A percentile compares a stretch with the other conserved stretches of the same genome.
phyloP scores from a whole-genome alignment of 352 stramenopile species.

The Phytophthora nicotianae region DNA sequence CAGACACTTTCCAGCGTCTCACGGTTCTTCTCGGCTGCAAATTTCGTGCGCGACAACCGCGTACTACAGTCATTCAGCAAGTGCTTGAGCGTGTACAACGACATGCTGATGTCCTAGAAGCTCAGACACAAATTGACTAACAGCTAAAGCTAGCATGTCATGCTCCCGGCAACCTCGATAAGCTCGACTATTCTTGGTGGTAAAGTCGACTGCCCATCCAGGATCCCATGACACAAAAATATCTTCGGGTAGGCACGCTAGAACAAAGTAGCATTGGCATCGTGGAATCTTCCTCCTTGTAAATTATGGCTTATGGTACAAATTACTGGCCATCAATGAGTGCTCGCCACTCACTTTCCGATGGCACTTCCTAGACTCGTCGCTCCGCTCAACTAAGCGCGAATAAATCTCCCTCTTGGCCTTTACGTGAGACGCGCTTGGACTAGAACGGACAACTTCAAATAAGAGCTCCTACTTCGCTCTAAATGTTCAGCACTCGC shows the following conservation, averaged over 20 bases:
- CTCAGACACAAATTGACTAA: neutral
- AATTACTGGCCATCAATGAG: neutral
- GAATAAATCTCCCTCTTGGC: neutral
- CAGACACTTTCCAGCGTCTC: slow-evolving; percentile 79
- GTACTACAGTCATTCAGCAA: slow-evolving; percentile 75
- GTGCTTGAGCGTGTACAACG: slow-evolving; percentile 80
- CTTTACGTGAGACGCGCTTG: neutral
- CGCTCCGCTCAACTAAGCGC: neutral
- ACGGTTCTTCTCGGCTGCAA: slow-evolving; percentile 60
- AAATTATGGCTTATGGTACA: slow-evolving; percentile 30
- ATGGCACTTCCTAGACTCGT: neutral
- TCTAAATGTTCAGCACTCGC: slow-evolving; percentile 40
- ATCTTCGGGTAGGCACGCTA: neutral
- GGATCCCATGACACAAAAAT: slow-evolving; percentile 11
- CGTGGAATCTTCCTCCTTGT: slow-evolving; percentile 14
- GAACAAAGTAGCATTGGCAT: neutral
- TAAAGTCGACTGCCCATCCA: neutral
- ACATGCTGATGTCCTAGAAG: slow-evolving; percentile 34
- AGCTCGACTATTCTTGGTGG: slow-evolving; percentile 12
- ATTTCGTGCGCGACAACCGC: slow-evolving; percentile 59
- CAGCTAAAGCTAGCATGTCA: neutral
- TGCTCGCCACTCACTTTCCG: neutral
- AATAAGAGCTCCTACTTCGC: neutral
- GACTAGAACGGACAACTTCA: neutral
- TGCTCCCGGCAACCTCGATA: slow-evolving; percentile 1